Conservation (phyloP, 2,329 filamentous ascomycete species). For the Paraphaeosphaeria sporulosa region DNA sequence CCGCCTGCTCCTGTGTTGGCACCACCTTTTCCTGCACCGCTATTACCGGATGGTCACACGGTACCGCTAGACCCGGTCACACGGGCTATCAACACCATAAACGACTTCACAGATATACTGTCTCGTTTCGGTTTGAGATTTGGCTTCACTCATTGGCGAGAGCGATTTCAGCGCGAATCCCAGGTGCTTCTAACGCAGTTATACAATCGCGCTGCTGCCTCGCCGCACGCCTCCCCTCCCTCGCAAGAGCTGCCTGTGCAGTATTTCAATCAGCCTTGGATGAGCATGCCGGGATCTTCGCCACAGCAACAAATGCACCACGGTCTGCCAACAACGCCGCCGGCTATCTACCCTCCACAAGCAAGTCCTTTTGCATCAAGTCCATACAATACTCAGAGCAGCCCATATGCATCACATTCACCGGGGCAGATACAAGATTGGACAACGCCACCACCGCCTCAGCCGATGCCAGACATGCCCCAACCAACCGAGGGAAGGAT, state of each 20-base stretch:
- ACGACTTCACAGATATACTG: conserved; percentile 56
- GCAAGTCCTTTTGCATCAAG: conserved; percentile 38
- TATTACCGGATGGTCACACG: conserved; percentile 33
- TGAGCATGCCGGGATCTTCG: conserved; percentile 32
- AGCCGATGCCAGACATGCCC: conserved; percentile 41
- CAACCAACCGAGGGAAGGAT: conserved; percentile 41
- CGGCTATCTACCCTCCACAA: conserved; percentile 36
- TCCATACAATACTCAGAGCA: conserved; percentile 33
- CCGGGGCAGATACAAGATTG: conserved; percentile 19
- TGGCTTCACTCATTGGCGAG: conserved; percentile 59
- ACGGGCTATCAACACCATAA: conserved; percentile 56
- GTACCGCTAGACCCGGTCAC: conserved; percentile 42
- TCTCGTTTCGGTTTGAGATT: conserved; percentile 57
- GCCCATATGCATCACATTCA: conserved; percentile 27
- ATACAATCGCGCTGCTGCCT: conserved; percentile 44
- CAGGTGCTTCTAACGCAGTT: conserved; percentile 51
- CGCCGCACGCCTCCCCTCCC: conserved; percentile 35
- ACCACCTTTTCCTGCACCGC: conserved; percentile 44
- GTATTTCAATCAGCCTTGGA: conserved; percentile 37
- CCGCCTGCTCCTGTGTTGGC: conserved; percentile 36
- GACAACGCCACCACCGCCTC: conserved; percentile 33
- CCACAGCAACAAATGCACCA: conserved; percentile 36
- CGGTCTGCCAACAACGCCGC: conserved; percentile 40
- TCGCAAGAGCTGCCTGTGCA: conserved; percentile 14
- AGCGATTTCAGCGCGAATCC: conserved; percentile 57